Conservation (phyloP, 805 yeast species). For the Lachancea waltii region DNA sequence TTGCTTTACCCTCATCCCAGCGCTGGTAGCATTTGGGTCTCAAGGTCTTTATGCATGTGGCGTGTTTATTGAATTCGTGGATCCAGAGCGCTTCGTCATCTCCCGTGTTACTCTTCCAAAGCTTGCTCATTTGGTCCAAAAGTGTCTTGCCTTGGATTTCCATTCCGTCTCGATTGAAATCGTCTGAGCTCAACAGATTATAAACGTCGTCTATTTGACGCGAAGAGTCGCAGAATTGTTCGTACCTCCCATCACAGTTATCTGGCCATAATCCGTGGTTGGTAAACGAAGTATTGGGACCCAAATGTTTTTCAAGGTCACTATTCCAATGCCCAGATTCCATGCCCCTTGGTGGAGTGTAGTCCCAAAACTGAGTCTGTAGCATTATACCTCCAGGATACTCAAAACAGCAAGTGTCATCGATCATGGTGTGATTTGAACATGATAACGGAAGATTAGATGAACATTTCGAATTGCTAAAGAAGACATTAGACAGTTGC, state of each 20-base stretch:
- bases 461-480: no score
- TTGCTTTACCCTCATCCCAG: conserved; percentile 18
- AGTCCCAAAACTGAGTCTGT: conserved; percentile 93
- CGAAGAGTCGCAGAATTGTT: conserved; percentile 66
- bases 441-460: conserved; percentile 55
- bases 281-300: conserved; percentile 67
- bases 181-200: conserved; percentile 35
- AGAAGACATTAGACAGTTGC: no score
- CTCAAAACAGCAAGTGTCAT: conserved; percentile 77
- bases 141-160: conserved; percentile 45
- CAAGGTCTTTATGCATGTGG: conserved; percentile 81
- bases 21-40: conserved; percentile 61
- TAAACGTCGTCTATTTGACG: conserved; percentile 49
- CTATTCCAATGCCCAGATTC: conserved; percentile 15
- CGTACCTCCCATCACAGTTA: conserved; percentile 74
- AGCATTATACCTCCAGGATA: conserved; percentile 77
- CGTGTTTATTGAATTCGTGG: conserved; percentile 92
- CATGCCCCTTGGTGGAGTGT: conserved; percentile 45
- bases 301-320: conserved; percentile 36
- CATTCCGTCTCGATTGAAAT: conserved; percentile 17
- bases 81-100: conserved; percentile 70
- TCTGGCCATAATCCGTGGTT: conserved; percentile 89
- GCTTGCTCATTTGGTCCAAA: conserved; percentile 46
- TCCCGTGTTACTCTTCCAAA: conserved; percentile 74
- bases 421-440: conserved; percentile 44